Base-by-base conservation (phyloP, 352 stramenopile species). In the Phytophthora kernoviae region DNA sequence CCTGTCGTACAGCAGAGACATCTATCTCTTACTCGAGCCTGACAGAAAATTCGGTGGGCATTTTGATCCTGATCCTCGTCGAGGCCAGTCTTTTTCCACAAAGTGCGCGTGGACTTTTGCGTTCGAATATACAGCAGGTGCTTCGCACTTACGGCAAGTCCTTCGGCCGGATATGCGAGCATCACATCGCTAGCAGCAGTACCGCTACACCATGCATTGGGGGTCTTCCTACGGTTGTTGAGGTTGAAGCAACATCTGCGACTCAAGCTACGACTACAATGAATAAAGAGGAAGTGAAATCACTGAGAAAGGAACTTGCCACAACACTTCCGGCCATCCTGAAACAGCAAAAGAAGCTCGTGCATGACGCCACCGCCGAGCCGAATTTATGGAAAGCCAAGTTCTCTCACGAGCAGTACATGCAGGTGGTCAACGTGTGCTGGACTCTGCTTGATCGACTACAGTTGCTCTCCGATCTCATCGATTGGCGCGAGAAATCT, bases 11-110 rank as follows among this genome's bases (percentile, higher is more conserved):
- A 24, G 54, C 33, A 14, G 55, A 21, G 30, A 64, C 36, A 44
- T 22, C 55, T 5, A 43, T 84, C 1, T 83, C 82, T 41, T 90
- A 91, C 58, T 82, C 79, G 9, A 87, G 63, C 27, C 43, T 91
- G 40, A 85, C 82, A 0, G 68, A 88, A 46, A 91, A 86, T 41
- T 80, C 77, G 34, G 55, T 90, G 33, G 82, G 75, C n/a, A 88
- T 91, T 57, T 44, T 90, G 18, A 80, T 87, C 21, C 64, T 90
- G 5, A 81, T 90, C 58, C 37, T 90, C 5, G 65, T 88, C 2
- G 83, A 92, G 49, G 59, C 73, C 5, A 52, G 62, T 18, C 47
- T 89, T 10, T 57, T 75, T 0, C 83, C 83, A 6, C 60, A 80
- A 30, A 90, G 80, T 30, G 79, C 83, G 1, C 77, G 68, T 7